Percentiles rank a stretch among this genome's conserved stretches.
Conservation (phyloP, 768 basidiomycete genomes). For the Paxillus involutus region DNA sequence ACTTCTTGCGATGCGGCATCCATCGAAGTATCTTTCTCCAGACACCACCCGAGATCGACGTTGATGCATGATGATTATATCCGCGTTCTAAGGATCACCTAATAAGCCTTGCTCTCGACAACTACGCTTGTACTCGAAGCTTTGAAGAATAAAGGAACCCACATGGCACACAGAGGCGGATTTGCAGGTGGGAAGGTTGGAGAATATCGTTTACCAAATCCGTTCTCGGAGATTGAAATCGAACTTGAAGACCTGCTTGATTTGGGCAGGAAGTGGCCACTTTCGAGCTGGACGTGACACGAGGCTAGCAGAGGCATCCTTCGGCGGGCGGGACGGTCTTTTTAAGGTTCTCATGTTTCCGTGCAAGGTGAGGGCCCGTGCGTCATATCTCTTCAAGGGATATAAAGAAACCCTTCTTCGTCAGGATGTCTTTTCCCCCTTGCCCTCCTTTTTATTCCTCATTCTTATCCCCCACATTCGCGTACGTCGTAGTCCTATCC, state of each 20-base stretch:
- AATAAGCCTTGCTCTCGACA: background rate
- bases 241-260: conserved; percentile 28
- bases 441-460: conserved; percentile 10
- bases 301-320: conserved; percentile 23
- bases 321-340: conserved; percentile 17
- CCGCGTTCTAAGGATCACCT: no score
- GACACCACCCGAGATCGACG: no score
- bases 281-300: conserved; percentile 8
- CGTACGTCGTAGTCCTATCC: conserved; percentile 17
- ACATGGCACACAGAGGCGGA: no score
- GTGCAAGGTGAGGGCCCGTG: conserved; percentile 26
- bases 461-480: conserved; percentile 10
- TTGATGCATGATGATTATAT: no score
- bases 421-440: conserved; percentile 7
- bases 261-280: conserved; percentile 18
- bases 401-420: conserved; percentile 23
- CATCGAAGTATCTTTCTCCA: no score
- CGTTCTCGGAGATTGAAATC: conserved; percentile 14
- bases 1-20: no score
- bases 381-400: conserved; percentile 19
- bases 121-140: no score
- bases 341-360: conserved; percentile 18
- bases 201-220: background rate
- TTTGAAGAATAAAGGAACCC: no score
- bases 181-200: no score